These are phyloP conservation scores for Coemansia sp. DNA, from an alignment of 192 early-diverging fungal species.

Conservation along the genomic window DNA sequence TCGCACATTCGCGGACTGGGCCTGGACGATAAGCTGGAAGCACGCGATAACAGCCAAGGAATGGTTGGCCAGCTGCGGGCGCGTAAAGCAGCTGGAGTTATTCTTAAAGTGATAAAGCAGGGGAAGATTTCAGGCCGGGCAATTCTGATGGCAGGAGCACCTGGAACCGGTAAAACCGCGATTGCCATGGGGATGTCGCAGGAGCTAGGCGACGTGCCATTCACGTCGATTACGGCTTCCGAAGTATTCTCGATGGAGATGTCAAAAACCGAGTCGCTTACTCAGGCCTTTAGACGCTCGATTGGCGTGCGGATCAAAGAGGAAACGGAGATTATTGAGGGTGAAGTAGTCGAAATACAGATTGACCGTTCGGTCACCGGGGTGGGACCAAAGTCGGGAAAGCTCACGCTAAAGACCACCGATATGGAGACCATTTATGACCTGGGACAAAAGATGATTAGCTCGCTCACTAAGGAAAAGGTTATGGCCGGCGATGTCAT, in stretches of 20 bases:
- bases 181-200: conserved; percentile 99
- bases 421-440: conserved; percentile 99
- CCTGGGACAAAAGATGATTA: conserved; percentile 98
- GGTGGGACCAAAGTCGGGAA: conserved; percentile 91
- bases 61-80: conserved; percentile 98
- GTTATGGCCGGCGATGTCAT: conserved; percentile 96
- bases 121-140: conserved; percentile 97
- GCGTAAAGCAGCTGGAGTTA: conserved; percentile 93
- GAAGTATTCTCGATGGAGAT: conserved; percentile 99
- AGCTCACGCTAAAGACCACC: conserved; percentile 97
- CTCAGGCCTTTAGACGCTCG: conserved; percentile 95
- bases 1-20: conserved; percentile 98
- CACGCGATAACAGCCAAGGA: conserved; percentile 80
- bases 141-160: conserved; percentile 97
- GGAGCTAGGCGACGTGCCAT: conserved; percentile 95
- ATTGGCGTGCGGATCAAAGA: conserved; percentile 99
- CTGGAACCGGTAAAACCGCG: conserved; percentile 98
- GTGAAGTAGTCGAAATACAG: conserved; percentile 98
- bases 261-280: conserved; percentile 97
- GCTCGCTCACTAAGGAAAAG: conserved; percentile 95
- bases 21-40: conserved; percentile 90
- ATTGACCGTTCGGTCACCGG: conserved; percentile 91
- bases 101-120: conserved; percentile 95
- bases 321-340: conserved; percentile 97
- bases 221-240: conserved; percentile 95